phyloP scores from a whole-genome alignment of 257 asterid genomes.

The Scutellaria baicalensis region DNA sequence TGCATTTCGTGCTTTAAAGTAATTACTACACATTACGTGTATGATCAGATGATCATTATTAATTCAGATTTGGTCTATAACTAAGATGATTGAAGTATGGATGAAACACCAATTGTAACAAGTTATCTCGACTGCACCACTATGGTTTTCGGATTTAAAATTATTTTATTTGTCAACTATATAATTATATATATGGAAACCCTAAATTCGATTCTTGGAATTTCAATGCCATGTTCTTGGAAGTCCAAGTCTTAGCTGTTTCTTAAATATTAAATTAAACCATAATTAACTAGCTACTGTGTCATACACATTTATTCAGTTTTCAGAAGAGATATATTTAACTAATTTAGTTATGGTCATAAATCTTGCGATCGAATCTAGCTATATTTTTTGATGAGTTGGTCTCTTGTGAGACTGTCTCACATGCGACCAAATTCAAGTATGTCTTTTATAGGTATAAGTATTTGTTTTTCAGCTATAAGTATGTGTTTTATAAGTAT shows the following conservation, averaged over 20 bases:
- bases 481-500: too few relatives aligned
- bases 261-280: neutral
- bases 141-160: neutral
- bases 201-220: constrained; percentile 14
- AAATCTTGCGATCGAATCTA: neutral
- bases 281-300: neutral
- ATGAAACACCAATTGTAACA: too few relatives aligned
- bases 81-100: too few relatives aligned
- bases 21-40: too few relatives aligned
- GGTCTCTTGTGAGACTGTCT: too few relatives aligned
- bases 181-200: neutral
- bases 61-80: too few relatives aligned
- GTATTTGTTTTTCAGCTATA: too few relatives aligned
- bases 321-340: neutral
- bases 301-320: neutral
- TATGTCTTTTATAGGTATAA: too few relatives aligned
- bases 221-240: constrained; percentile 23
- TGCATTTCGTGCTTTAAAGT: too few relatives aligned
- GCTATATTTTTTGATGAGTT: neutral
- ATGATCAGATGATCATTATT: too few relatives aligned
- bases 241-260: constrained; percentile 27
- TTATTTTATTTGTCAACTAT: neutral
- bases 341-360: neutral
- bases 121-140: neutral
- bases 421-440: too few relatives aligned